phyloP scores from a whole-genome alignment of 768 basidiomycete species.

The Mycena olivaceomarginata region DNA sequence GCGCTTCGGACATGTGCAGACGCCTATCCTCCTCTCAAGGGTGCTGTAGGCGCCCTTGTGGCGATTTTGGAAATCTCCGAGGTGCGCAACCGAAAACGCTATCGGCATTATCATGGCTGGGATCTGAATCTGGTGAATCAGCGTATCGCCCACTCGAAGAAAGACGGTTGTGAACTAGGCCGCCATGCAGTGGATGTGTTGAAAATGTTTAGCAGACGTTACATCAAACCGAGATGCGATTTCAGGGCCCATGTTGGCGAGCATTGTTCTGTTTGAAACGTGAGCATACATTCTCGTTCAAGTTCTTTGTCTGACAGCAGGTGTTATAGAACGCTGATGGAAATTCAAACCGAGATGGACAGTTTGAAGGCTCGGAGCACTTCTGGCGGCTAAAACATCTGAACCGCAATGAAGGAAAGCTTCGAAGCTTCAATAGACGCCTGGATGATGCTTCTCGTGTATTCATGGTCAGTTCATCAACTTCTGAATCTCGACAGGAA shows the following conservation, averaged over 20 bases:
- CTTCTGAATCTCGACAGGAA: neutral
- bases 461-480: conserved; percentile 9
- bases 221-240: neutral
- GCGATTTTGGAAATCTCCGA: conserved; percentile 20
- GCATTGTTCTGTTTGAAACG: conserved; percentile 14
- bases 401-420: conserved; percentile 21
- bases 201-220: neutral
- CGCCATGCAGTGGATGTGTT: neutral
- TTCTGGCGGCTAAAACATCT: conserved; percentile 16
- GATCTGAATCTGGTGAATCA: neutral
- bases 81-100: neutral
- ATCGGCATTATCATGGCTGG: neutral
- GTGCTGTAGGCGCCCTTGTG: conserved; percentile 25
- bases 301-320: neutral
- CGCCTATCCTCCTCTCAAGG: conserved; percentile 25
- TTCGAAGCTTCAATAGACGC: conserved; percentile 12
- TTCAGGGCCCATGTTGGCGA: conserved; percentile 19
- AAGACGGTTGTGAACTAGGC: conserved; percentile 13
- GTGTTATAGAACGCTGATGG: neutral
- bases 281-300: neutral
- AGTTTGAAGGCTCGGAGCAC: neutral
- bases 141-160: conserved; percentile 23
- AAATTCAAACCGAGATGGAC: conserved; percentile 13
- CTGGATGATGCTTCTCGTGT: conserved; percentile 24
- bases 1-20: conserved; percentile 23